Evolutionary conservation across 495 filamentous ascomycete species (phyloP).

Genomic region (Podospora tetraspora): DNA sequence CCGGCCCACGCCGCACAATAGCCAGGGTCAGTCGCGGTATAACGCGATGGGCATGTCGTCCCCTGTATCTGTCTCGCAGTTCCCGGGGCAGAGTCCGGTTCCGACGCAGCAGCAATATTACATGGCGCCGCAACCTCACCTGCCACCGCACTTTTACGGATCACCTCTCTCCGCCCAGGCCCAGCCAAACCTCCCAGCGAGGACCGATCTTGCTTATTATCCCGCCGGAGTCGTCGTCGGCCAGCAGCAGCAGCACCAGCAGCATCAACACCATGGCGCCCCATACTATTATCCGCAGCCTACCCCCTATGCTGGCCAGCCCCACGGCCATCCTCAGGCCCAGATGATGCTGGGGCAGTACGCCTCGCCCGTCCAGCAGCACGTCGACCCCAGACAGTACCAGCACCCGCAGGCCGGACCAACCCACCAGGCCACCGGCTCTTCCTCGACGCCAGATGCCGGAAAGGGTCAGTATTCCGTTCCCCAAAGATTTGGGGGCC

Average conservation of each 20-base stretch:
- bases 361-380: conserved; percentile 9
- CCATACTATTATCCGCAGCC: conserved; percentile 39
- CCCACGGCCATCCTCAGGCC: conserved; percentile 17
- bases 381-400: conserved; percentile 9
- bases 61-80: conserved; percentile 44
- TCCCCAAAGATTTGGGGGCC: background rate
- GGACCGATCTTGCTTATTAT: conserved; percentile 37
- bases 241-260: conserved; percentile 29
- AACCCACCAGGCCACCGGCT: conserved; percentile 3
- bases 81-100: conserved; percentile 27
- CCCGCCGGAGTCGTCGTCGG: conserved; percentile 32
- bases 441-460: conserved; percentile 3
- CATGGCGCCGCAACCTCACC: conserved; percentile 38
- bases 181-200: conserved; percentile 27
- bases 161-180: conserved; percentile 31
- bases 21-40: conserved; percentile 33
- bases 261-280: conserved; percentile 19
- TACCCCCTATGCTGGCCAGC: conserved; percentile 29
- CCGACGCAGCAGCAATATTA: conserved; percentile 36
- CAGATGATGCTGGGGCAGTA: conserved; percentile 34
- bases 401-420: conserved; percentile 10
- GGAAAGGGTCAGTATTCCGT: conserved; percentile 12
- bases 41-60: conserved; percentile 32
- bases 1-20: conserved; percentile 28
- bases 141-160: conserved; percentile 36